Percentiles rank a stretch among this genome's conserved stretches.
Conservation (phyloP, 805 yeast genomes). For the Suhomyces canberraensis region DNA sequence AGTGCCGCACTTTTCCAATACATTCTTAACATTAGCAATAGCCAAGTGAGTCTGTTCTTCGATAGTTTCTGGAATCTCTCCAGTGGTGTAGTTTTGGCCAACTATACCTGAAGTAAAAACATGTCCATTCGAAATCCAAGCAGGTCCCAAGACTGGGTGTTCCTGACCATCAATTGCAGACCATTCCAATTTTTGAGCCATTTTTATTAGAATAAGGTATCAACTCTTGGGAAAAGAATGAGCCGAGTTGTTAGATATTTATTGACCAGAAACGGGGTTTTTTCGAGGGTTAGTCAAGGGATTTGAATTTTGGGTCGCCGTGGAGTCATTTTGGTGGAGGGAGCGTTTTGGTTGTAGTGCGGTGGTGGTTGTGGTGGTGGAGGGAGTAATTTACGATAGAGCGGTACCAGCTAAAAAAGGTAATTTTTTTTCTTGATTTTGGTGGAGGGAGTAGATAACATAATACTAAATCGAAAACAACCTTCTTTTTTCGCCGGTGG, state of each 20-base stretch:
- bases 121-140: constrained; percentile 24
- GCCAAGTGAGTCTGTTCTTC: constrained; percentile 47
- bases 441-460: neutral
- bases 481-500: constrained; percentile 3
- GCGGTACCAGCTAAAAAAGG: too few species aligned
- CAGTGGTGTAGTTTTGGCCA: constrained; percentile 33
- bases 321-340: too few species aligned
- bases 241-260: too few species aligned
- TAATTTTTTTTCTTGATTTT: too few species aligned
- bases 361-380: too few species aligned
- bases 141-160: constrained; percentile 29
- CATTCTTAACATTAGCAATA: constrained; percentile 39
- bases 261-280: too few species aligned
- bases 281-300: too few species aligned
- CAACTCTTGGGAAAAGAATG: too few species aligned
- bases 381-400: too few species aligned
- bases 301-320: too few species aligned
- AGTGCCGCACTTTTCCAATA: constrained; percentile 44
- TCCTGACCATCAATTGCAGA: constrained; percentile 28
- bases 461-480: neutral
- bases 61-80: constrained; percentile 40
- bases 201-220: neutral
- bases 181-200: constrained; percentile 18
- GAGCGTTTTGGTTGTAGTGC: too few species aligned
- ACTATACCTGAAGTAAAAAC: constrained; percentile 19